Base-by-base conservation (phyloP, 345 rosid genomes). In the Combretum micranthum region DNA sequence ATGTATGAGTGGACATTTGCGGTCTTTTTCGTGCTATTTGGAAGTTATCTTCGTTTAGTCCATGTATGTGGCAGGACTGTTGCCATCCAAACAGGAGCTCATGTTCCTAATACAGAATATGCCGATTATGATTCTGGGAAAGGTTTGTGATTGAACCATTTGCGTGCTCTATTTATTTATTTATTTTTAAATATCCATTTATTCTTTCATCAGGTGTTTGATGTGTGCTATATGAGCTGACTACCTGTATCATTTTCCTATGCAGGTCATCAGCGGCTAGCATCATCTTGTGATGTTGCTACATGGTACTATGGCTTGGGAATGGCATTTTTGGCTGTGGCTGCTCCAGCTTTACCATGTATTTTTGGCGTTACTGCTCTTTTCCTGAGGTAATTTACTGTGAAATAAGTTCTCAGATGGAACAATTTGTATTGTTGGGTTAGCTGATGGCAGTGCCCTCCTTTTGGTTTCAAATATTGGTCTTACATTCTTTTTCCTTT, bases 1-100 rank as follows among this genome's bases (percentile, higher is more conserved):
- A 61, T 86, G 73, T 92, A 81, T 45, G 98, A 92, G 71, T 88
- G 92, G 98, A 88, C 89, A 0, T 81, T 88, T 57, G 68, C 93
- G 2, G 65, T 77, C 70, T 91, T 88, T 80, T 71, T 67, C 64
- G 64, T 86, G 17, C 68, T 80, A 52, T 88, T 76, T 26, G 90
- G 95, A 63, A 72, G 81, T 57, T 92, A 75, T 61, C 84, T 88
- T 56, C 84, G 68, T 69, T 64, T 86, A 58, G 71, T 74, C 56
- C 62, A 84, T 63, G 70, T 69, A 26, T 76, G 86, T 69, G 96
- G 95, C 71, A 88, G 64, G 67, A 75, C 65, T 70, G 53, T 68
- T 12, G 83, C 84, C 42, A 44, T 57, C 66, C 96, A 78, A 70
- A 60, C 56, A 53, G 84, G 69, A 57, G 66, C 83, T 19, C 47